These are phyloP conservation scores for Fusarium verrucosum DNA, from an alignment of 2,329 filamentous ascomycete genomes.

Conservation along the genomic window DNA sequence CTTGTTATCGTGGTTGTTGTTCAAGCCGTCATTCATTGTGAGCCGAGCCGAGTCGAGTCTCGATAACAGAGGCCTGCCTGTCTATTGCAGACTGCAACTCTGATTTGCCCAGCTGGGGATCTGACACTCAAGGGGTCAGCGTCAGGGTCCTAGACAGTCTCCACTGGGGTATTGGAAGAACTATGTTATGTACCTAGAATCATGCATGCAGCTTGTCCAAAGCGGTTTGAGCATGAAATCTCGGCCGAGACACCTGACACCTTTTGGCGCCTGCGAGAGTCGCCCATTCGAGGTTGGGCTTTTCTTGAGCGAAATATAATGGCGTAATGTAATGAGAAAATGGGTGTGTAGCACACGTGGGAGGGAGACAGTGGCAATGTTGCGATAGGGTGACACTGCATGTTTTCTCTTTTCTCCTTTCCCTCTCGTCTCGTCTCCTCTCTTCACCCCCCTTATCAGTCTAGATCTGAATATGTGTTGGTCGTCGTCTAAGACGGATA, in stretches of 20 bases:
- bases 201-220: slow-evolving; percentile 36
- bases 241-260: slow-evolving; percentile 39
- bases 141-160: slow-evolving; percentile 3
- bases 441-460: too few relatives aligned
- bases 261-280: slow-evolving; percentile 13
- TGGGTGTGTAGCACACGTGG: background rate
- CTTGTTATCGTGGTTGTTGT: background rate
- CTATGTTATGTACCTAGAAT: too few relatives aligned
- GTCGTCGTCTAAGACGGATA: background rate
- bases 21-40: background rate
- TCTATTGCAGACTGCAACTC: slow-evolving; percentile 11
- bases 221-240: slow-evolving; percentile 30
- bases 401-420: slow-evolving; percentile 2
- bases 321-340: too few relatives aligned
- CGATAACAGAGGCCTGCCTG: background rate
- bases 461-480: background rate
- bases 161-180: slow-evolving; percentile 22
- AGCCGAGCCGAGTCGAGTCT: slow-evolving; percentile 3
- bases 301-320: background rate
- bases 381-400: slow-evolving; percentile 2
- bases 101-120: slow-evolving; percentile 16
- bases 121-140: slow-evolving; percentile 4
- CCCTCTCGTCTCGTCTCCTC: background rate
- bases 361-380: background rate
- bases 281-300: slow-evolving; percentile 14